phyloP scores from a whole-genome alignment of 768 basidiomycete species.

The Podaxis sp. region DNA sequence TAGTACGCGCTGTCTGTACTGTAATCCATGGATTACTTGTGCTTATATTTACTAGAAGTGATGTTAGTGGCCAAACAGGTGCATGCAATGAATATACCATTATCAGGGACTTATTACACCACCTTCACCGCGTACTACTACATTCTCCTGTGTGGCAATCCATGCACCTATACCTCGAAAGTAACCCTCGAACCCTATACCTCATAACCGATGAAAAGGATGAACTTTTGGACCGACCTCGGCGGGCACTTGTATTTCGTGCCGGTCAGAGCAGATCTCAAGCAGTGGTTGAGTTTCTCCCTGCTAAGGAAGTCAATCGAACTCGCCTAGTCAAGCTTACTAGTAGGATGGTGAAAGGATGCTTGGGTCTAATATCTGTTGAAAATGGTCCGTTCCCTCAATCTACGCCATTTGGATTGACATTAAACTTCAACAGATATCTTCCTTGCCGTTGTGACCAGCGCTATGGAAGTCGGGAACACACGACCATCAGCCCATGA shows the following conservation, averaged over 20 bases:
- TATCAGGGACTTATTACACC: neutral
- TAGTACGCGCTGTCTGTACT: neutral
- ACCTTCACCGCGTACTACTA: conserved; percentile 1
- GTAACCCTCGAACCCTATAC: conserved; percentile 67
- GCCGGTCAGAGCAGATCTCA: conserved; percentile 55
- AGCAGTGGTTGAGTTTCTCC: conserved; percentile 86
- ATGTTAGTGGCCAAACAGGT: conserved; percentile 5
- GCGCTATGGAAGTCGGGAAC: conserved; percentile 74
- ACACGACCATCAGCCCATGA: conserved; percentile 57
- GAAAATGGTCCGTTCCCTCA: conserved; percentile 53
- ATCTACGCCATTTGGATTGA: conserved; percentile 1
- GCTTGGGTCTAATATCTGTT: conserved; percentile 77
- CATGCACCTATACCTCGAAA: conserved; percentile 78
- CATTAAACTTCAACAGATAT: conserved; percentile 51
- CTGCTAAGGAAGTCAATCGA: conserved; percentile 70
- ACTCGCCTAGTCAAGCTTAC: conserved; percentile 62
- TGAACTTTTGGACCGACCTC: conserved; percentile 59
- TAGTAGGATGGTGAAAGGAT: conserved; percentile 76
- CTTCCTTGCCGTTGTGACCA: conserved; percentile 81
- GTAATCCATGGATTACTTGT: neutral
- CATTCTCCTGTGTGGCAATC: conserved; percentile 6
- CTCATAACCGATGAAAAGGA: conserved; percentile 72
- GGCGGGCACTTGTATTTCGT: conserved; percentile 70
- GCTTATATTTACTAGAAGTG: neutral
- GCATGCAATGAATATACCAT: neutral